These are phyloP conservation scores for Coelastrella sp. DNA, from an alignment of 139 green algal species.

Conservation along the genomic window DNA sequence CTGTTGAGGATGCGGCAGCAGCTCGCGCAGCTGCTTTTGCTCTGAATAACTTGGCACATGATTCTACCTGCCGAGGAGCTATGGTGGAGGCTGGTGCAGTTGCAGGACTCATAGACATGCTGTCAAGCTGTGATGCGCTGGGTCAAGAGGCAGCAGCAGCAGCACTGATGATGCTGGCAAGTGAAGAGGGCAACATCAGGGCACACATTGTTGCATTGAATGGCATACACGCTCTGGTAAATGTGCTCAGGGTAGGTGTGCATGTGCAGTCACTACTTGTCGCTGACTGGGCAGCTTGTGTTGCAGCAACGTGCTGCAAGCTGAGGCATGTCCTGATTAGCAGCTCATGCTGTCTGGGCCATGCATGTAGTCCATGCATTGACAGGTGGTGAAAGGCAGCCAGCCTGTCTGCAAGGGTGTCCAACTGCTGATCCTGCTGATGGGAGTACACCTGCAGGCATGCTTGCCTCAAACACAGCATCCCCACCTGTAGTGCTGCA, in stretches of 20 bases:
- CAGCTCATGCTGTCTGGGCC: too few relatives aligned
- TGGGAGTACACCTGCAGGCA: too few relatives aligned
- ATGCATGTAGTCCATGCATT: too few relatives aligned
- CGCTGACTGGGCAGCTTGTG: too few relatives aligned
- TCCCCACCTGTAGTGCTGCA: too few relatives aligned
- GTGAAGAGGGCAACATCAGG: slow-evolving; percentile 39
- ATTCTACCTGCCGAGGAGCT: neutral
- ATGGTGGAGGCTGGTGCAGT: slow-evolving; percentile 38
- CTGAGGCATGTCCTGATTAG: too few relatives aligned
- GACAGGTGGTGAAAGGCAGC: too few relatives aligned
- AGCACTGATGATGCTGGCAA: slow-evolving; percentile 46
- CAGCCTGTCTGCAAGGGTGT: too few relatives aligned
- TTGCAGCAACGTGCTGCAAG: too few relatives aligned
- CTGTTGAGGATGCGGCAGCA: neutral
- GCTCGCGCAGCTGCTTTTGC: slow-evolving; percentile 36
- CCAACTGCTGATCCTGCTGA: too few relatives aligned
- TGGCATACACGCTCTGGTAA: slow-evolving; percentile 23
- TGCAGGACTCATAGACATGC: slow-evolving; percentile 34
- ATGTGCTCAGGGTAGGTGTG: slow-evolving; percentile 18
- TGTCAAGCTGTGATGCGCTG: slow-evolving; percentile 34
- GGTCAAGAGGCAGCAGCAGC: slow-evolving; percentile 41
- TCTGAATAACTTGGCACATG: slow-evolving; percentile 37
- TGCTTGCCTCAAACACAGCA: too few relatives aligned
- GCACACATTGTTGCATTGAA: slow-evolving; percentile 27
- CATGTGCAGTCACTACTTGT: neutral